Conservation (phyloP, 805 yeast species). For the Hanseniaspora nectarophila region DNA sequence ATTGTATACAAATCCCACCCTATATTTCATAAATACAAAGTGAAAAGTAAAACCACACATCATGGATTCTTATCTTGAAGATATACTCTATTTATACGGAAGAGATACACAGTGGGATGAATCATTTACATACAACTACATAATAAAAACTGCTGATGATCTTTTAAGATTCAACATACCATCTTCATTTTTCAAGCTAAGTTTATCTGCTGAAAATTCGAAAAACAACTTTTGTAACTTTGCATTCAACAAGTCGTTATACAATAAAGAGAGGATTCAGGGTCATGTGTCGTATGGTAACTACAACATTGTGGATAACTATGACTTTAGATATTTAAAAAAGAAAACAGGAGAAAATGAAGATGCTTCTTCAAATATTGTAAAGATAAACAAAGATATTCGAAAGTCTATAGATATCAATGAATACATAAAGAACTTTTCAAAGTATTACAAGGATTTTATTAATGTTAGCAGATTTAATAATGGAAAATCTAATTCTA, state of each 20-base stretch:
- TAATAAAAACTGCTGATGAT: constrained; percentile 9
- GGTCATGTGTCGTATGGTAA: constrained; percentile 5
- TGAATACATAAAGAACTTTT: neutral
- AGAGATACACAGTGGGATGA: constrained; percentile 15
- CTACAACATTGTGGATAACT: neutral
- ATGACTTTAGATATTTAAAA: neutral
- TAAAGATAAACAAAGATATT: neutral
- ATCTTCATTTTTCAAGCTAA: constrained; percentile 4
- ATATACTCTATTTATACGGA: neutral
- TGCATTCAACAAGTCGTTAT: constrained; percentile 3
- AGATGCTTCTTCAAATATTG: neutral
- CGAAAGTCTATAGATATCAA: neutral
- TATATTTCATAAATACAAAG: too few species aligned
- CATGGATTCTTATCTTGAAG: constrained; percentile 6
- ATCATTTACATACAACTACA: constrained; percentile 8
- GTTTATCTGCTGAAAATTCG: constrained; percentile 6
- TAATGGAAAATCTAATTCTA: neutral
- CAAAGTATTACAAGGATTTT: constrained; percentile 4
- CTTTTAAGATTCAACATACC: constrained; percentile 16
- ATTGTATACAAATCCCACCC: too few species aligned
- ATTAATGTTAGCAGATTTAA: neutral
- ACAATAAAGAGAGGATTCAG: neutral
- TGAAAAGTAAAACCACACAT: too few species aligned
- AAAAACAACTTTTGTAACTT: constrained; percentile 3
- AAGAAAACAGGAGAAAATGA: neutral